phyloP scores from a whole-genome alignment of 805 yeast species.

The Suhomyces emberorum region DNA sequence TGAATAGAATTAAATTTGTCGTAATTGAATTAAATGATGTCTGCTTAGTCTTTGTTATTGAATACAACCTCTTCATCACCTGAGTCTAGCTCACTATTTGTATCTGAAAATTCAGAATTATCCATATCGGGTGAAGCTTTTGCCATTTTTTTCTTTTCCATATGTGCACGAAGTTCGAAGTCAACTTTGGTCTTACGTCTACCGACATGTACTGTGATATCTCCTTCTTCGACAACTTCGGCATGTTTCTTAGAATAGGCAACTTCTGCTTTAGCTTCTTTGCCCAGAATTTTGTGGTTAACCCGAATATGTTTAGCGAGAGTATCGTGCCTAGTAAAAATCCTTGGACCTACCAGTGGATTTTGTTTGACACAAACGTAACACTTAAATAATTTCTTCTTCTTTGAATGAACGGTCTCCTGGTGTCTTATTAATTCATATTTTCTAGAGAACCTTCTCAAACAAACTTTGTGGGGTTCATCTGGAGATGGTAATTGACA shows the following conservation, averaged over 20 bases:
- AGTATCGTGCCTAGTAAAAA: constrained; percentile 93
- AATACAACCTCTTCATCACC: constrained; percentile 15
- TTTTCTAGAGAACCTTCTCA: constrained; percentile 52
- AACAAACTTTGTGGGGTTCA: constrained; percentile 37
- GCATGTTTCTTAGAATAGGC: constrained; percentile 45
- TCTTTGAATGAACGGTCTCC: constrained; percentile 90
- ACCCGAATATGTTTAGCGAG: constrained; percentile 78
- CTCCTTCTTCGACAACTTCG: constrained; percentile 47
- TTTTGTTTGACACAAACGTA: constrained; percentile 76
- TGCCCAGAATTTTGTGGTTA: constrained; percentile 44
- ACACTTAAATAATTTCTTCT: constrained; percentile 82
- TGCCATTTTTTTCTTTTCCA: constrained; percentile 32
- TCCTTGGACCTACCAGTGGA: constrained; percentile 57
- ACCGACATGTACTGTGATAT: constrained; percentile 45
- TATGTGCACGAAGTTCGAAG: constrained; percentile 43
- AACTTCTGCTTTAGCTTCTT: constrained; percentile 47
- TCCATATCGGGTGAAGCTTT: constrained; percentile 13
- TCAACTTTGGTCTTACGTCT: constrained; percentile 45
- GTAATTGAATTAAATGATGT: neutral
- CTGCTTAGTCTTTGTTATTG: constrained; percentile 1
- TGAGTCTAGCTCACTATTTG: constrained; percentile 12
- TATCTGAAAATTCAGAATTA: constrained; percentile 10
- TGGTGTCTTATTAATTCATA: constrained; percentile 94
- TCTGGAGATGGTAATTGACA: constrained; percentile 45
- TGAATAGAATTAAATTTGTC: neutral